A percentile compares a stretch with the other conserved stretches of the same genome.
Conservation (phyloP, 768 basidiomycete species). For the Tephrocybe sp. region DNA sequence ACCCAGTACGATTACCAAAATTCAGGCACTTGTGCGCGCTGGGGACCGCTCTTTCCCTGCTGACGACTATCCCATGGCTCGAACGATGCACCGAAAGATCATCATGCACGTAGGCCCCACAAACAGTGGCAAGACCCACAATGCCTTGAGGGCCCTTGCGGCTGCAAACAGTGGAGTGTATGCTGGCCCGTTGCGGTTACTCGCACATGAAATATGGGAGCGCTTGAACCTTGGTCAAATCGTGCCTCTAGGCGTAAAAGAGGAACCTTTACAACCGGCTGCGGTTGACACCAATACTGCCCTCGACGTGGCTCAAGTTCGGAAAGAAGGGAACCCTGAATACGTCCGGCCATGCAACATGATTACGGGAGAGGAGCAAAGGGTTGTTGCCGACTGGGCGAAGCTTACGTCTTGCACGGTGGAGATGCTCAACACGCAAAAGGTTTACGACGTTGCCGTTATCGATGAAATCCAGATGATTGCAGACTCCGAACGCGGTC, state of each 20-base stretch:
- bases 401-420: constrained; percentile 81
- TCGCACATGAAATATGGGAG: constrained; percentile 94
- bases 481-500: constrained; percentile 72
- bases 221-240: constrained; percentile 90
- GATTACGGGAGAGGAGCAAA: constrained; percentile 88
- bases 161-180: constrained; percentile 74
- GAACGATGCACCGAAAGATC: constrained; percentile 66
- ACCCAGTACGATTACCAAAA: constrained; percentile 29
- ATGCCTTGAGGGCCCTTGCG: constrained; percentile 86
- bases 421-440: constrained; percentile 71
- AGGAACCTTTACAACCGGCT: constrained; percentile 32
- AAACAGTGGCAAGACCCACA: constrained; percentile 96
- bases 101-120: constrained; percentile 98
- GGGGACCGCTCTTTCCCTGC: constrained; percentile 45
- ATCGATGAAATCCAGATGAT: constrained; percentile 99
- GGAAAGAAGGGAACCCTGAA: constrained; percentile 38
- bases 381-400: constrained; percentile 57
- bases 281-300: constrained; percentile 27
- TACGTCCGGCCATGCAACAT: constrained; percentile 77
- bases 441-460: constrained; percentile 73
- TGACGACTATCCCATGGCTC: constrained; percentile 48
- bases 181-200: constrained; percentile 86
- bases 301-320: constrained; percentile 29
- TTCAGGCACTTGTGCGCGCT: constrained; percentile 33
- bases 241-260: constrained; percentile 61